phyloP scores from a whole-genome alignment of 2,329 filamentous ascomycete species.

The Tetracladium maxilliforme region DNA sequence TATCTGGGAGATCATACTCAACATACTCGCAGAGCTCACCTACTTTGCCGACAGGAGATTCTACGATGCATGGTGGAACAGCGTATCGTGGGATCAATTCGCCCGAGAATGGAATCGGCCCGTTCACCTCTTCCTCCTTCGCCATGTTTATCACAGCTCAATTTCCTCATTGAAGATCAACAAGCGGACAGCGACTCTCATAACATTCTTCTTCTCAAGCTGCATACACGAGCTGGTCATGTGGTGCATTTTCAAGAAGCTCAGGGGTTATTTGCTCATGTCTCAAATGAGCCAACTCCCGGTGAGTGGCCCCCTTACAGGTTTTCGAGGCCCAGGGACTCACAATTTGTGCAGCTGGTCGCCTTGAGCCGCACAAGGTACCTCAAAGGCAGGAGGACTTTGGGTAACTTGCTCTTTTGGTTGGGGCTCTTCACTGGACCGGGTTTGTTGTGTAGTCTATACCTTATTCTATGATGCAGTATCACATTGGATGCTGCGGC shows the following conservation, averaged over 20 bases:
- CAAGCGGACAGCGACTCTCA: constrained; percentile 56
- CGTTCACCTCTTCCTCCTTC: constrained; percentile 62
- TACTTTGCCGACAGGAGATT: constrained; percentile 66
- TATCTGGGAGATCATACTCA: constrained; percentile 65
- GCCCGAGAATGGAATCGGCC: constrained; percentile 73
- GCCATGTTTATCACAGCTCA: constrained; percentile 67
- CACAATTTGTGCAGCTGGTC: constrained; percentile 30
- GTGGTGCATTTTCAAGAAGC: constrained; percentile 68
- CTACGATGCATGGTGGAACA: constrained; percentile 51
- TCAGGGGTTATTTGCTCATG: constrained; percentile 59
- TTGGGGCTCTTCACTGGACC: constrained; percentile 64
- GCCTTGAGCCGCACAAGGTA: constrained; percentile 50
- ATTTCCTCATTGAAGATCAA: constrained; percentile 60
- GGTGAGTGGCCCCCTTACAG: constrained; percentile 15
- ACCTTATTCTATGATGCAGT: constrained; percentile 41
- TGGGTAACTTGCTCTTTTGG: constrained; percentile 70
- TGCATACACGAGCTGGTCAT: constrained; percentile 64
- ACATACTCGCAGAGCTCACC: constrained; percentile 63
- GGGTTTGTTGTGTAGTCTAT: constrained; percentile 47
- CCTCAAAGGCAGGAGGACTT: constrained; percentile 42
- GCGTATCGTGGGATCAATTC: constrained; percentile 58
- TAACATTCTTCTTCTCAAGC: constrained; percentile 54
- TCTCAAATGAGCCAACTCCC: constrained; percentile 64
- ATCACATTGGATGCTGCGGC: too few species aligned
- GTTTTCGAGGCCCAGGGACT: neutral